A percentile compares a stretch with the other conserved stretches of the same genome.
These are phyloP conservation scores for Diutina sp. DNA, from an alignment of 1,139 yeast species.

Conservation along the genomic window DNA sequence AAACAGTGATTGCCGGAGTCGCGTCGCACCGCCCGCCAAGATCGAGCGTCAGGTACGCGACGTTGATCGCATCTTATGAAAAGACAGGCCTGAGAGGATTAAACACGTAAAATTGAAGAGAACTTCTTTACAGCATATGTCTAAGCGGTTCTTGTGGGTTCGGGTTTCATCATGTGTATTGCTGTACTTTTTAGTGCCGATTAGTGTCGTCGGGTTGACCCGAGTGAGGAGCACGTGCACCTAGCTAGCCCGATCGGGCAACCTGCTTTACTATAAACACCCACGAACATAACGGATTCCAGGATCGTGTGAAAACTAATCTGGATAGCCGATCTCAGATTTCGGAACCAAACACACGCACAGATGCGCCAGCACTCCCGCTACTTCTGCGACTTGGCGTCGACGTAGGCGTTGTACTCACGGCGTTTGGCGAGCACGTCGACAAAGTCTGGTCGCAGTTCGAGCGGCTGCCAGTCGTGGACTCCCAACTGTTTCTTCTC, in stretches of 20 bases:
- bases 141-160: not conserved
- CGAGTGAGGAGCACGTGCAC: not conserved
- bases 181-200: not conserved
- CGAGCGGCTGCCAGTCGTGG: conserved; percentile 28
- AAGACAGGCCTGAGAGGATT: no score
- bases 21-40: not conserved
- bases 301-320: not conserved
- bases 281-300: not conserved
- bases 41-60: not conserved
- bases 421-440: conserved; percentile 28
- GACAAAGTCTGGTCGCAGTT: conserved; percentile 31
- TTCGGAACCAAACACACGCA: not conserved
- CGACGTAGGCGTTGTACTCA: conserved; percentile 26
- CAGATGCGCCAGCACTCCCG: not conserved
- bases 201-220: not conserved
- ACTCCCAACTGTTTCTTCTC: conserved; percentile 32
- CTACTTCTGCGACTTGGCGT: not conserved
- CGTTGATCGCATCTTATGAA: not conserved
- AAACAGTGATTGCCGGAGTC: not conserved
- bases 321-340: not conserved
- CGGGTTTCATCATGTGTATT: not conserved
- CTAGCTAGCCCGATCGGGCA: not conserved
- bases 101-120: not conserved
- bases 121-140: no score
- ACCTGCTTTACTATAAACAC: not conserved